Evolutionary conservation across 139 green algal species (phyloP).

Genomic region (Spirogloea muscicola): DNA sequence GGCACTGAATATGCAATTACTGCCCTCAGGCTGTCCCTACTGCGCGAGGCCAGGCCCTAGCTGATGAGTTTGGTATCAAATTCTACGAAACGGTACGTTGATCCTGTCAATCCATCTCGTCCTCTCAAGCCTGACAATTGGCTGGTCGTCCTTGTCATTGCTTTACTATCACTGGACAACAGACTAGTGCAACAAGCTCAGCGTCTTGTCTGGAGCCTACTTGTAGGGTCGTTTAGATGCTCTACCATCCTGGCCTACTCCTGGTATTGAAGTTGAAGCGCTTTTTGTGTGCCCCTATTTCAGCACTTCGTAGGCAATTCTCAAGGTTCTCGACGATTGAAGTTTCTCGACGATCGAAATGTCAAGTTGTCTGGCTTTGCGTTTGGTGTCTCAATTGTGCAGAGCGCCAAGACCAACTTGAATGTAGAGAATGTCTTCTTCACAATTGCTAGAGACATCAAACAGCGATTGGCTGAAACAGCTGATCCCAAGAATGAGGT

Average conservation of each 20-base stretch:
- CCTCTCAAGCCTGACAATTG: neutral
- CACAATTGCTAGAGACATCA: constrained; percentile 23
- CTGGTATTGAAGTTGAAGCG: neutral
- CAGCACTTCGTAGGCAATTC: too few species aligned
- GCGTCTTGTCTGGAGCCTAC: neutral
- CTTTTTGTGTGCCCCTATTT: neutral
- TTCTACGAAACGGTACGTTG: constrained; percentile 80
- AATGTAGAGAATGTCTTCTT: constrained; percentile 46
- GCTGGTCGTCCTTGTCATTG: neutral
- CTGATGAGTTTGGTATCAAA: constrained; percentile 79
- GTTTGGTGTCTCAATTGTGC: neutral
- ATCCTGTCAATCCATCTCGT: neutral
- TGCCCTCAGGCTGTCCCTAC: constrained; percentile 64
- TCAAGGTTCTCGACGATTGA: too few species aligned
- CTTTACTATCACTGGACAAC: neutral
- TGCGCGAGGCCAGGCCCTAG: constrained; percentile 71
- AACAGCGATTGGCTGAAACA: constrained; percentile 8
- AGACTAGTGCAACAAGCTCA: neutral
- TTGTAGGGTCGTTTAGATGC: too few species aligned
- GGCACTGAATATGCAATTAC: too few species aligned
- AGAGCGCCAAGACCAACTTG: constrained; percentile 43
- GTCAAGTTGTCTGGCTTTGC: too few species aligned
- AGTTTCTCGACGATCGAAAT: too few species aligned
- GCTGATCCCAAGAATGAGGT: constrained; percentile 16
- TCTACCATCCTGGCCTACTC: too few species aligned